phyloP scores from a whole-genome alignment of 2,329 filamentous ascomycete genomes.

The Parafenestella ontariensis region DNA sequence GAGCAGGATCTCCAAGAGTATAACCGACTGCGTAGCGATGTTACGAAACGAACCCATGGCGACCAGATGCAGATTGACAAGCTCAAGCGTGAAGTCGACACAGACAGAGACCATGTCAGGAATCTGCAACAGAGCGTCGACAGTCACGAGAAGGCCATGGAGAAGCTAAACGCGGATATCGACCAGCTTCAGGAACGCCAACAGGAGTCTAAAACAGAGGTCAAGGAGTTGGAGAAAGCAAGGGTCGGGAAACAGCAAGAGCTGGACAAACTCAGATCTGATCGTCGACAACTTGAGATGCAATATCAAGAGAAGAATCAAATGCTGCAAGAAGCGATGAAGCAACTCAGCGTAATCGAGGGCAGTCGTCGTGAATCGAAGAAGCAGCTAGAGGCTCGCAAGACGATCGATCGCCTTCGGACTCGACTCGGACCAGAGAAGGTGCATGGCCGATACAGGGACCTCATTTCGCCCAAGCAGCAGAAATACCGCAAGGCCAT shows the following conservation, averaged over 20 bases:
- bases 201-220: conserved; percentile 65
- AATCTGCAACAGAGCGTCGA: conserved; percentile 90
- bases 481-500: conserved; percentile 96
- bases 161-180: conserved; percentile 77
- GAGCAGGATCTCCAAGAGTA: conserved; percentile 90
- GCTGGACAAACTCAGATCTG: conserved; percentile 67
- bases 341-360: conserved; percentile 83
- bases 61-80: conserved; percentile 86
- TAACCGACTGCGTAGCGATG: conserved; percentile 81
- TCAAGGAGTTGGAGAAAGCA: conserved; percentile 75
- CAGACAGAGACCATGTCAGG: conserved; percentile 88
- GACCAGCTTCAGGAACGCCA: conserved; percentile 73
- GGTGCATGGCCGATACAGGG: conserved; percentile 87
- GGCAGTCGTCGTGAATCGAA: conserved; percentile 85
- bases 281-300: conserved; percentile 66
- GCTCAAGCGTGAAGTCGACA: conserved; percentile 86
- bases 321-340: conserved; percentile 81
- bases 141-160: conserved; percentile 73
- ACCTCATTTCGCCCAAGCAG: conserved; percentile 94
- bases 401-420: conserved; percentile 85
- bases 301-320: conserved; percentile 89
- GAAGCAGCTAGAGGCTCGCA: conserved; percentile 78
- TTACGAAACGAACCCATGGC: conserved; percentile 79
- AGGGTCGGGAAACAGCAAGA: conserved; percentile 90
- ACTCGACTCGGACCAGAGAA: conserved; percentile 78